These are phyloP conservation scores for Cladophialophora yegresii DNA, from an alignment of 2,329 filamentous ascomycete genomes.

Conservation along the genomic window DNA sequence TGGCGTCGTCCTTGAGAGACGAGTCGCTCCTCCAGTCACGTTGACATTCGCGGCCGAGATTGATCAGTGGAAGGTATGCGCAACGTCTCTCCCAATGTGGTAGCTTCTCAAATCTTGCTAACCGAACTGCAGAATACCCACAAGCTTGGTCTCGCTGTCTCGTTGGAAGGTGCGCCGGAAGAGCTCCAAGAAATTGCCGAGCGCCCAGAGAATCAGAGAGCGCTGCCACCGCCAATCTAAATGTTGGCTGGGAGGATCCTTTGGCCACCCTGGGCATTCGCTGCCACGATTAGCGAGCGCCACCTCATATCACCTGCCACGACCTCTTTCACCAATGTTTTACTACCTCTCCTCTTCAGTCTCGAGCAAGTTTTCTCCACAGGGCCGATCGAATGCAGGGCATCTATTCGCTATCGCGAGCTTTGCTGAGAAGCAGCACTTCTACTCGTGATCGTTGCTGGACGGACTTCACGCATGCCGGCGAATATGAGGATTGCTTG, in stretches of 20 bases:
- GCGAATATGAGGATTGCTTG: not conserved
- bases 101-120: slow-evolving; percentile 5
- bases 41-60: slow-evolving; percentile 96
- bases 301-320: not conserved
- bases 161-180: slow-evolving; percentile 81
- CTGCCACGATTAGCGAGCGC: not conserved
- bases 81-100: slow-evolving; percentile 15
- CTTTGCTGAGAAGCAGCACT: not conserved
- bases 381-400: not conserved
- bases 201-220: slow-evolving; percentile 41
- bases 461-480: not conserved
- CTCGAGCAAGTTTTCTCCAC: slow-evolving; percentile 29
- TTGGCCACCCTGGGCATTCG: not conserved
- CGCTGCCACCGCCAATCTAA: slow-evolving; percentile 53
- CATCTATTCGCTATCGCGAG: not conserved
- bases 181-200: slow-evolving; percentile 70
- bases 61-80: slow-evolving; percentile 87
- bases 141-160: slow-evolving; percentile 92
- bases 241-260: slow-evolving; percentile 8
- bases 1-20: slow-evolving; percentile 90
- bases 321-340: slow-evolving; percentile 40
- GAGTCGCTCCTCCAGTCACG: slow-evolving; percentile 86
- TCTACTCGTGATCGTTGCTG: not conserved
- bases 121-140: slow-evolving; percentile 71
- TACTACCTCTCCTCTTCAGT: slow-evolving; percentile 47